Conservation (phyloP, 1,139 yeast species). For the Kurtzmaniella quercitrusa region DNA sequence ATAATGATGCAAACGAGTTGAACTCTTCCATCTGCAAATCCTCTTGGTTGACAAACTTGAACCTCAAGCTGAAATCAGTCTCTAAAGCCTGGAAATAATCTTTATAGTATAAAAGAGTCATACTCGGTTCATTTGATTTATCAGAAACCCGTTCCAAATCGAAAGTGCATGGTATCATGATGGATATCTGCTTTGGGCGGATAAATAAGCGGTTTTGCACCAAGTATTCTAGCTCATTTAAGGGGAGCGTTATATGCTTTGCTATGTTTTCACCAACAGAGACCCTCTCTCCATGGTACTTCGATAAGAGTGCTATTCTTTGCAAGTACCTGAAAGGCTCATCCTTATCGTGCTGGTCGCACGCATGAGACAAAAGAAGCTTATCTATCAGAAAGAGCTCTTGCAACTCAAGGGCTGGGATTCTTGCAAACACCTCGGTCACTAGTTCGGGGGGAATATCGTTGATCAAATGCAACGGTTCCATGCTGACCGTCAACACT, state of each 20-base stretch:
- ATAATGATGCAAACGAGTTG: background rate
- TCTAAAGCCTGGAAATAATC: background rate
- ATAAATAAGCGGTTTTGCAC: constrained; percentile 14
- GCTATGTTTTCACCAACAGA: background rate
- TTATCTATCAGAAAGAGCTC: background rate
- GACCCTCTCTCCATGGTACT: constrained; percentile 1
- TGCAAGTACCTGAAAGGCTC: constrained; percentile 3
- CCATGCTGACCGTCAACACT: background rate
- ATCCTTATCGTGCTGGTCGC: background rate
- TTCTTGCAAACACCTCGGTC: constrained; percentile 2
- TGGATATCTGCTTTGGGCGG: constrained; percentile 15
- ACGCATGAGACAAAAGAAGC: background rate
- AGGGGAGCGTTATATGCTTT: constrained; percentile 4
- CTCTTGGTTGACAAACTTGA: background rate
- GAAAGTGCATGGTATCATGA: constrained; percentile 7
- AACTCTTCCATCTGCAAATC: background rate
- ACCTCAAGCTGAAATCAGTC: background rate
- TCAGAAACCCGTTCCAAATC: constrained; percentile 1
- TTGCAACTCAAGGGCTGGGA: constrained; percentile 3
- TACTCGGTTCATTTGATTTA: background rate
- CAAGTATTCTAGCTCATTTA: constrained; percentile 13
- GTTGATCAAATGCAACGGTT: background rate
- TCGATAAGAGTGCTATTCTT: constrained; percentile 5
- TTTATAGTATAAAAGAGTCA: background rate
- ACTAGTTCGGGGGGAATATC: constrained; percentile 4